A percentile compares a stretch with the other conserved stretches of the same genome.
These are phyloP conservation scores for Penicillium macrosclerotiorum DNA, from an alignment of 495 filamentous ascomycete genomes.

Conservation along the genomic window DNA sequence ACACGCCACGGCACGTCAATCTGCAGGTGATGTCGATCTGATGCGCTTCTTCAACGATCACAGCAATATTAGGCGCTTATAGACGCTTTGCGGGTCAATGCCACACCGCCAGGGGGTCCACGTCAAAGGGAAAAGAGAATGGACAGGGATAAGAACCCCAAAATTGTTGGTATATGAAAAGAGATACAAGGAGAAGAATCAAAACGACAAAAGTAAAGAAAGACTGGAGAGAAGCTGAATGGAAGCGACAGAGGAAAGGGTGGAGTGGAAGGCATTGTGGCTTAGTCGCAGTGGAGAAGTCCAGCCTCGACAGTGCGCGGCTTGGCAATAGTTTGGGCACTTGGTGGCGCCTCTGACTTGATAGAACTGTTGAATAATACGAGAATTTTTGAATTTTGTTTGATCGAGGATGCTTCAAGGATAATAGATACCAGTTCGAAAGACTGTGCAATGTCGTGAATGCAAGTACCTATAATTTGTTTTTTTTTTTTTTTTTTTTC, in stretches of 20 bases:
- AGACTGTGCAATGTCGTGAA: constrained; percentile 1
- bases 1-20: neutral
- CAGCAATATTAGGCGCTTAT: constrained; percentile 5
- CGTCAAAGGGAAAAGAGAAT: constrained; percentile 10
- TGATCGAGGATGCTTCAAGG: too few species aligned
- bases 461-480: too few species aligned
- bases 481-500: too few species aligned
- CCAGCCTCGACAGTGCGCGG: constrained; percentile 10
- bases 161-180: neutral
- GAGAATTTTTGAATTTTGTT: too few species aligned
- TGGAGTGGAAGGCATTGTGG: constrained; percentile 14
- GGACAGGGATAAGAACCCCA: constrained; percentile 3
- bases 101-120: constrained; percentile 21
- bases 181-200: constrained; percentile 5
- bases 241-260: neutral
- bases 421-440: too few species aligned
- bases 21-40: constrained; percentile 1
- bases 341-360: neutral
- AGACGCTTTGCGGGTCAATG: constrained; percentile 1
- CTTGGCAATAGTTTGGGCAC: constrained; percentile 19
- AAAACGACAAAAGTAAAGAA: constrained; percentile 13
- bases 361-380: neutral
- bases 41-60: constrained; percentile 8
- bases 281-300: constrained; percentile 23
- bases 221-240: constrained; percentile 9